Percentiles rank a stretch among this genome's conserved stretches.
Conservation (phyloP, 129 eudicot species). For the Flaveria bidentis region DNA sequence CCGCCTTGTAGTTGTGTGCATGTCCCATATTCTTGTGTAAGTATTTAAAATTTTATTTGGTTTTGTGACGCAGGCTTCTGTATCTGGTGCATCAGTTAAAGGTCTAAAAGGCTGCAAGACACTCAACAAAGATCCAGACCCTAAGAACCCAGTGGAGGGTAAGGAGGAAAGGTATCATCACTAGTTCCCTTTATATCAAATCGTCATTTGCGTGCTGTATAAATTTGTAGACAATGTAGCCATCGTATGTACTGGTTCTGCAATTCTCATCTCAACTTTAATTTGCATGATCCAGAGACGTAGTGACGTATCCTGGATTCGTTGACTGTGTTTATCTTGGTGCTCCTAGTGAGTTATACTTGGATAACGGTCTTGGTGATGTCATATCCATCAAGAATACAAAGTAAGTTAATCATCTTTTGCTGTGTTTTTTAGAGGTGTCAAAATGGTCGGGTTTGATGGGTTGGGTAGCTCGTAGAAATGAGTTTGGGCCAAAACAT, state of each 20-base stretch:
- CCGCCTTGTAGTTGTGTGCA: background rate
- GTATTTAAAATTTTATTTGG: background rate
- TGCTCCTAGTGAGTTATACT: slow-evolving; percentile 64
- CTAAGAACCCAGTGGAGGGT: slow-evolving; percentile 81
- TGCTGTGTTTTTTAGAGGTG: background rate
- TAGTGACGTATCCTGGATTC: slow-evolving; percentile 93
- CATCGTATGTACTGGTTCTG: background rate
- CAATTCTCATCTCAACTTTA: slow-evolving; percentile 1
- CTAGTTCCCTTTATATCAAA: slow-evolving; percentile 7
- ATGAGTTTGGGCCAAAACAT: background rate
- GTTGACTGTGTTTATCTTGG: slow-evolving; percentile 92
- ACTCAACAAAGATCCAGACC: slow-evolving; percentile 90
- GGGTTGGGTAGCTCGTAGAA: background rate
- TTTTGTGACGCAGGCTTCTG: slow-evolving; percentile 69
- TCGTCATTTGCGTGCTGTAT: background rate
- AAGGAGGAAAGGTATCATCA: slow-evolving; percentile 73
- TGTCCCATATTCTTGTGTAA: slow-evolving; percentile 3
- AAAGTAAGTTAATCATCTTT: slow-evolving; percentile 51
- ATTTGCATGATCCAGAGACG: slow-evolving; percentile 57
- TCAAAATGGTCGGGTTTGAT: background rate
- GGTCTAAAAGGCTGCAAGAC: slow-evolving; percentile 94
- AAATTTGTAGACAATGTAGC: background rate
- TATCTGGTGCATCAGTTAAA: slow-evolving; percentile 70
- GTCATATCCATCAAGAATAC: slow-evolving; percentile 68
- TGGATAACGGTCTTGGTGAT: slow-evolving; percentile 87